Evolutionary conservation across 176 grass and related monocot genomes (phyloP), one percentile per base, ranked within the genome.

Genomic region (Chloris gayana): DNA sequence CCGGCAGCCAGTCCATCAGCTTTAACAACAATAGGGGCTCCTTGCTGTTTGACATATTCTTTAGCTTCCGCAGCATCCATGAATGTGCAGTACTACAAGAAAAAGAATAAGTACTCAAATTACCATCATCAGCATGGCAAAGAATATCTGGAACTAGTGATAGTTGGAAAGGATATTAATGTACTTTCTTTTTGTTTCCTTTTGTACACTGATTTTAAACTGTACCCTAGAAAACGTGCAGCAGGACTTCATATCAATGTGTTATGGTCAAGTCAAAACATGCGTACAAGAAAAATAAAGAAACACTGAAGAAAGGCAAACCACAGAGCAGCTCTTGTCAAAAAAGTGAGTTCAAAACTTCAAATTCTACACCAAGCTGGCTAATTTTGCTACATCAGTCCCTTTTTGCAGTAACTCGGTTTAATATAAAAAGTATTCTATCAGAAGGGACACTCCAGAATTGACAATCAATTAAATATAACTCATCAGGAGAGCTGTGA

Each of bases 1-100:
- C 95, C 92, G 64, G 95, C 86, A 37, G 90, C 95, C 74, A 98
- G 45, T 35, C 95, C 95, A 85, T 98, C 92, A 7, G 92, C 95
- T 75, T 98, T 98, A 18, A 95, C 50, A 81, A 95, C 95, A 84
- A 95, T 91, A 67, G 95, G 92, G 42, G 88, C 84, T 44, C 90
- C 90, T 89, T 98, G 85, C 58, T 85, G 56, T 72, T 69, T 82
- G 8, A 93, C 81, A 19, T 98, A 93, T 64, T 69, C 44, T 81
- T 98, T 98, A 84, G 95, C 95, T 74, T 91, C 70, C 33, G 59
- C 78, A 44, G 88, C 66, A 63, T 98, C 81, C 14, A 78, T 74
- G 77, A 98, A 98, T 75, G 92, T 98, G 47, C 2, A 67, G 77
- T 95, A 95, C 95, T 98, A 59, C 76, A 86, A 24, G 5, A 63